Conservation (phyloP, 106 monocot genomes). For the Narthecium ossifragum region DNA sequence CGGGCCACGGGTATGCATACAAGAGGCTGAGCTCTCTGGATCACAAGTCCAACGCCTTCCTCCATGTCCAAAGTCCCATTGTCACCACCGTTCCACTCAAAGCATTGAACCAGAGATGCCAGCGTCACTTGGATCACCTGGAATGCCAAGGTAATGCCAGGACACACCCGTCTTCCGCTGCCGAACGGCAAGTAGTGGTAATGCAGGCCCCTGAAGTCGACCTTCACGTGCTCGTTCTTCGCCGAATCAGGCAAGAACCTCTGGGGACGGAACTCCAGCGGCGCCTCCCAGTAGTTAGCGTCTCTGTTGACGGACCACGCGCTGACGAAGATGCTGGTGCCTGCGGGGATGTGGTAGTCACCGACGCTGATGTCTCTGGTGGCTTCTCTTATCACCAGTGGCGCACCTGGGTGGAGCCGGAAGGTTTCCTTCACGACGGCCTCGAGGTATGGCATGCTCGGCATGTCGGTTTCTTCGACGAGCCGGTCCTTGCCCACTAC, state of each 20-base stretch:
- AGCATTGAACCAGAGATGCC: conserved; percentile 28
- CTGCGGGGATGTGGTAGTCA: conserved; percentile 17
- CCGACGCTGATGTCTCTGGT: conserved; percentile 7
- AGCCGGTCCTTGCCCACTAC: too few relatives aligned
- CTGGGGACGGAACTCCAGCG: conserved; percentile 16
- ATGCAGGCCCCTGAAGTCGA: conserved; percentile 16
- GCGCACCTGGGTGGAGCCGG: too few relatives aligned
- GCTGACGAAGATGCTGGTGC: conserved; percentile 15
- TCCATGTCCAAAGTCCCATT: conserved; percentile 24
- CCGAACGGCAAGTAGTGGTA: conserved; percentile 36
- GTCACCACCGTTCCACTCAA: conserved; percentile 17
- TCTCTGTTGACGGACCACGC: conserved; percentile 28
- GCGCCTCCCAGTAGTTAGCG: conserved; percentile 5
- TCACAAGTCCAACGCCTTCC: conserved; percentile 21
- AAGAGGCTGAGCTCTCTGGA: conserved; percentile 28
- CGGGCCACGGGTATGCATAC: conserved; percentile 11
- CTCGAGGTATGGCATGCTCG: too few relatives aligned
- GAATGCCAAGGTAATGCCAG: too few relatives aligned
- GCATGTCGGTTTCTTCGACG: too few relatives aligned
- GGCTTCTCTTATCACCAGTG: too few relatives aligned
- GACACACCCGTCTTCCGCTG: conserved; percentile 22
- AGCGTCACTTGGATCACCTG: conserved; percentile 18
- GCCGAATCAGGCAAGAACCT: conserved; percentile 12
- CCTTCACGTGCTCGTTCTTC: neutral
- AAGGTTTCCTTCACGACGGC: too few relatives aligned